Evolutionary conservation across 2,329 filamentous ascomycete genomes (phyloP).

Genomic region (Dothideomycetidae sp.): DNA sequence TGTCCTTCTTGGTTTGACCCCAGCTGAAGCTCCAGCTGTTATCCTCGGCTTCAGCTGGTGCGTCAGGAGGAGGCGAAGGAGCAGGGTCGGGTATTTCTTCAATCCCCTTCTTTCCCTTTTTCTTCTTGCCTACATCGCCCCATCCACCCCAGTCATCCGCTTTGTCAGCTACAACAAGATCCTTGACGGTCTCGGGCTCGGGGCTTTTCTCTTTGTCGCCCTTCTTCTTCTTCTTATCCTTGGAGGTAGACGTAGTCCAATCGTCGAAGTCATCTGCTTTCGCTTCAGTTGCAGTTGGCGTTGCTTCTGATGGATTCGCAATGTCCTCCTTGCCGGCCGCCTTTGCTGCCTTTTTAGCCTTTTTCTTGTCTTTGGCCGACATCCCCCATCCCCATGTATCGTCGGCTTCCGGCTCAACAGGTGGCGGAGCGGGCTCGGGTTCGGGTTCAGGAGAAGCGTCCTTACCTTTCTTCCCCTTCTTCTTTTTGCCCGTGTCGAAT

Average conservation of each 20-base stretch:
- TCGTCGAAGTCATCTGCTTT: constrained; percentile 18
- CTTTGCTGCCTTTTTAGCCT: constrained; percentile 36
- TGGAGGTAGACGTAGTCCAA: constrained; percentile 14
- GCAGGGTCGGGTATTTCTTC: constrained; percentile 15
- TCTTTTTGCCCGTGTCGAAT: constrained; percentile 24
- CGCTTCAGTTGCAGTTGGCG: constrained; percentile 19
- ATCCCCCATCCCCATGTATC: constrained; percentile 16
- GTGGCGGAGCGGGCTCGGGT: constrained; percentile 27
- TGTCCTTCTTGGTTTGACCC: constrained; percentile 40
- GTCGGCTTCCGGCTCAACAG: constrained; percentile 24
- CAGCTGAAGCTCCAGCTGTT: constrained; percentile 42
- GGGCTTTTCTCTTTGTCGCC: constrained; percentile 14
- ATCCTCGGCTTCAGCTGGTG: constrained; percentile 25
- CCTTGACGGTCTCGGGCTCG: constrained; percentile 12
- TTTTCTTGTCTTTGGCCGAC: constrained; percentile 28
- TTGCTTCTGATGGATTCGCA: constrained; percentile 18
- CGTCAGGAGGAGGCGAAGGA: constrained; percentile 15
- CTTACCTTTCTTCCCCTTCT: constrained; percentile 27
- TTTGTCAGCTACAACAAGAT: constrained; percentile 13
- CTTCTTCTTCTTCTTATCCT: constrained; percentile 14
- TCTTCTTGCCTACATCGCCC: constrained; percentile 18
- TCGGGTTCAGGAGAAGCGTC: constrained; percentile 21
- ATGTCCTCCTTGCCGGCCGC: constrained; percentile 21
- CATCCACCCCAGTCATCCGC: constrained; percentile 19
- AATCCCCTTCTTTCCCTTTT: constrained; percentile 20